Evolutionary conservation across 2,329 filamentous ascomycete genomes (phyloP).

Genomic region (Colletotrichum falcatum): DNA sequence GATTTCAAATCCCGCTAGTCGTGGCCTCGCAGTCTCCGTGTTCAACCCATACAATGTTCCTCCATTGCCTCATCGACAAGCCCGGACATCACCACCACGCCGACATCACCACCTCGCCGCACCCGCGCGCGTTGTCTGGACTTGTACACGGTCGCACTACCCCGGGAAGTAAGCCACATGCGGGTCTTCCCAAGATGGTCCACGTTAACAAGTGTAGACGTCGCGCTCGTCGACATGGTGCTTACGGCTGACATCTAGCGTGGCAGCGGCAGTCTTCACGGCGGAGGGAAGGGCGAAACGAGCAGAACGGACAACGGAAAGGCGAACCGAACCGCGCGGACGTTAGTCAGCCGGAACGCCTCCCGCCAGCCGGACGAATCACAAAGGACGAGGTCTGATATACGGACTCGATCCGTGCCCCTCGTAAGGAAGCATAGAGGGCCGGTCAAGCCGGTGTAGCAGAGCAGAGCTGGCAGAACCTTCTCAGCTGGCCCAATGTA

Average conservation of each 20-base stretch:
- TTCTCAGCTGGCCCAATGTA: no score
- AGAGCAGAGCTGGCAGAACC: background rate
- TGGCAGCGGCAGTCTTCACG: background rate
- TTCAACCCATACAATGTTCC: background rate
- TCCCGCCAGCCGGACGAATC: background rate
- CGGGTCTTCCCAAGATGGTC: no score
- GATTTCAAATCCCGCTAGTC: no score
- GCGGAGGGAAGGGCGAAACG: slow-evolving; percentile 14
- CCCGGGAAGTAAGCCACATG: no score
- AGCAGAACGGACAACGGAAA: background rate
- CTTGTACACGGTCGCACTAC: no score
- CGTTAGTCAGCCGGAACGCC: slow-evolving; percentile 1
- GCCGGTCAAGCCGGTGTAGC: background rate
- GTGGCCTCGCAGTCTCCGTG: background rate
- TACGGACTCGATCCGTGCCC: background rate
- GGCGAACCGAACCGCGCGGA: slow-evolving; percentile 23
- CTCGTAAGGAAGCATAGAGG: background rate
- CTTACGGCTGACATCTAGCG: slow-evolving; percentile 3
- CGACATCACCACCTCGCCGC: background rate
- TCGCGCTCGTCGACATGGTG: background rate
- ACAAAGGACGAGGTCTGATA: background rate
- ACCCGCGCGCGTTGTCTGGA: slow-evolving; percentile 6
- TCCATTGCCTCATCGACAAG: background rate
- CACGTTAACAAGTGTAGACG: background rate
- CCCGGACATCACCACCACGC: background rate